Conservation (phyloP, 1,139 yeast genomes). For the Sugiyamaella pinicola region DNA sequence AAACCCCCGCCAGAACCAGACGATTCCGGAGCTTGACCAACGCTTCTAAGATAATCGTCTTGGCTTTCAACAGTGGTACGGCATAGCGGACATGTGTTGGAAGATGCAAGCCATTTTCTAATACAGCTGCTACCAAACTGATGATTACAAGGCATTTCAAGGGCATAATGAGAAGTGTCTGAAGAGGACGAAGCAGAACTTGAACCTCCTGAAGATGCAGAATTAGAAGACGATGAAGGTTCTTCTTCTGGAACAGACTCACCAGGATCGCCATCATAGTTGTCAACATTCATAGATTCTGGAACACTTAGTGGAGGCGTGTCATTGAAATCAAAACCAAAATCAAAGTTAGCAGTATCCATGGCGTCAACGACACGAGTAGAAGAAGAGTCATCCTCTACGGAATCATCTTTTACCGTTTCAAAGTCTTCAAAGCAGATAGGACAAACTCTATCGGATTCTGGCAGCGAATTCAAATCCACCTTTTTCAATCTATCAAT, state of each 20-base stretch:
- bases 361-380: background rate
- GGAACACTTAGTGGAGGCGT: conserved; percentile 29
- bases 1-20: conserved; percentile 3
- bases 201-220: background rate
- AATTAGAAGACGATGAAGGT: background rate
- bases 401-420: conserved; percentile 1
- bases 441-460: conserved; percentile 39
- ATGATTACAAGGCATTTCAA: conserved; percentile 80
- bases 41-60: conserved; percentile 30
- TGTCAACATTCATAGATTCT: background rate
- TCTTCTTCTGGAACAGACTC: conserved; percentile 22
- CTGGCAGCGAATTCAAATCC: conserved; percentile 32
- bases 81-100: conserved; percentile 80
- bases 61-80: conserved; percentile 55
- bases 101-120: conserved; percentile 69
- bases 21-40: conserved; percentile 30
- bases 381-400: background rate
- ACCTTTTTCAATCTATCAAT: conserved; percentile 34
- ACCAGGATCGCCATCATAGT: conserved; percentile 25
- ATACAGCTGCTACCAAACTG: conserved; percentile 74
- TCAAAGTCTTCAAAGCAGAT: conserved; percentile 42
- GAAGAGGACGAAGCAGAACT: background rate
- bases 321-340: no score
- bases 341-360: conserved; percentile 5
- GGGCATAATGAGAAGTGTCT: conserved; percentile 54